Percentiles rank a stretch among this genome's conserved stretches.
Conservation (phyloP, 495 filamentous ascomycete species). For the Penicillium canescens region DNA sequence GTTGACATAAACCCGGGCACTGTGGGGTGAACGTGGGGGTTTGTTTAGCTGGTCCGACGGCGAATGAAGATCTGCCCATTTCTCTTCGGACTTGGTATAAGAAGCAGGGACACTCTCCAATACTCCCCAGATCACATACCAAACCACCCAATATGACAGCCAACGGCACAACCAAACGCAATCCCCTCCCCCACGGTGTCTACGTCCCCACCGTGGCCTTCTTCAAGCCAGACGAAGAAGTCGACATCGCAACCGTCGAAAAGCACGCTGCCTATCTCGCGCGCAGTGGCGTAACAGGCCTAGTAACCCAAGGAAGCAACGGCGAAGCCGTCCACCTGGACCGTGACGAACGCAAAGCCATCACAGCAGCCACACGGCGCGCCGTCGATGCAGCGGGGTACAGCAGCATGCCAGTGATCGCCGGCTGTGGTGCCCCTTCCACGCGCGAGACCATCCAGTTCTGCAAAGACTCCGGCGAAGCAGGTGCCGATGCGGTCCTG, state of each 20-base stretch:
- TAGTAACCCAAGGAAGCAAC: conserved; percentile 87
- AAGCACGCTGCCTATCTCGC: conserved; percentile 84
- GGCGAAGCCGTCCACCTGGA: conserved; percentile 84
- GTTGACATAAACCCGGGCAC: background rate
- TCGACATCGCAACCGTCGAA: conserved; percentile 67
- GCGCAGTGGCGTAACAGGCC: conserved; percentile 72
- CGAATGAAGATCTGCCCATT: background rate
- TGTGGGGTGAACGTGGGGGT: conserved; percentile 6
- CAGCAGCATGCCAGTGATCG: conserved; percentile 72
- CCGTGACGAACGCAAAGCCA: conserved; percentile 64
- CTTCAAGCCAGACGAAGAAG: conserved; percentile 60
- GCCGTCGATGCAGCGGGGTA: conserved; percentile 72
- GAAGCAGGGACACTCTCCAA: background rate
- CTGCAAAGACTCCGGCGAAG: conserved; percentile 70
- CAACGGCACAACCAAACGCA: conserved; percentile 21
- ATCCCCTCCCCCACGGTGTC: conserved; percentile 50
- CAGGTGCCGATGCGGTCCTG: conserved; percentile 82
- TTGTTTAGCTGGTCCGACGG: background rate
- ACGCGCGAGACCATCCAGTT: conserved; percentile 83
- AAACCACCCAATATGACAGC: conserved; percentile 22
- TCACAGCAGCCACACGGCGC: conserved; percentile 73
- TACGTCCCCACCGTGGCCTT: conserved; percentile 74
- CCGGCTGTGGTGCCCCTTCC: conserved; percentile 80
- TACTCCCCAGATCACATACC: background rate
- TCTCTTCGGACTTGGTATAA: conserved; percentile 1